Base-by-base conservation (phyloP, 768 basidiomycete genomes). In the Trametes elegans region DNA sequence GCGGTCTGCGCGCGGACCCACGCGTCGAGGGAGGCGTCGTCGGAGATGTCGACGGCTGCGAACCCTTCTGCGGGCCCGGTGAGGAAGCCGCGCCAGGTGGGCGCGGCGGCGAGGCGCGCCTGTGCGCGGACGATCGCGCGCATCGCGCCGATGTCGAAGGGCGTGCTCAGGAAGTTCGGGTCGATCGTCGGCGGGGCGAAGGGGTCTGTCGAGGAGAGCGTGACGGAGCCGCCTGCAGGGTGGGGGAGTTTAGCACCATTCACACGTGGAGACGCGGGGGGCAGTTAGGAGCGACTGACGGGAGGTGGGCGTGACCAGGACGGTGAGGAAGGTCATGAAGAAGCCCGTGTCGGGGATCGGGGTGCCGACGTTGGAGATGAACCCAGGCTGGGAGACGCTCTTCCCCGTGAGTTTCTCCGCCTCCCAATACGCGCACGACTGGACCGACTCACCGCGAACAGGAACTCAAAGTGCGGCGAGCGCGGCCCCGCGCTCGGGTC, bases 71-170 rank as follows among this genome's bases (percentile, higher is more conserved):
- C 38, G 3, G 29, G 47, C 7, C 49, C 36, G 2, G 21, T 28
- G 28, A 42, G 19, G 39, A 50, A 50, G 39, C 49, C 49, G 10
- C 29, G 28, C 49, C 49, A 50, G 14, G 49, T 9, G 2, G 21
- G 49, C 5, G 57, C 59, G 9, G 38, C 29, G 21, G 55, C 19
- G 46, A 63, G 58, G 23, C 40, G 34, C 13, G 18, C 23, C 3
- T 32, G 29, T n/a, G 50, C 14, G 26, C 57, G 41, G 0, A 64
- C 21, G 6, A 54, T 59, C 32, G 64, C 44, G 39, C 63, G 57
- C 43, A 73, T 56, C 32, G 70, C 61, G 29, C 50, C 53, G 31
- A 68, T 38, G 55, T 75, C 74, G 53, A 60, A 65, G 3, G 44
- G 16, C 19, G 40, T 53, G n/a, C 57, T 50, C 21, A 72, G 70